A percentile compares a stretch with the other conserved stretches of the same genome.
Conservation (phyloP, 208 protist species). For the Leishmania mexicana region DNA sequence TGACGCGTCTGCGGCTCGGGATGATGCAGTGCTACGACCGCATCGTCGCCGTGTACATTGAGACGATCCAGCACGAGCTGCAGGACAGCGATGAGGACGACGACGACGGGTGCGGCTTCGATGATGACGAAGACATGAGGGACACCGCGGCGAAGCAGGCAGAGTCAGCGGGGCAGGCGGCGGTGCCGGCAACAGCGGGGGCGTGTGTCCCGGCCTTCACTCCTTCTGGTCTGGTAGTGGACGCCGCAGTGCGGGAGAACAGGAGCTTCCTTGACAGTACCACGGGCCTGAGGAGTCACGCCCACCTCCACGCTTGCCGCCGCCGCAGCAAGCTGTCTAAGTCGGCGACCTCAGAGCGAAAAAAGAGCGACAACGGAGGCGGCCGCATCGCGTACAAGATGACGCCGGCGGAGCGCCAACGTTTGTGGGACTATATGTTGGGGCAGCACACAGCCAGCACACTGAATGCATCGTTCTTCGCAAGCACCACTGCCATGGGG, state of each 20-base stretch:
- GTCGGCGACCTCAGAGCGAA: neutral
- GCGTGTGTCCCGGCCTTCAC: neutral
- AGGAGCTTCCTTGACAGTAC: neutral
- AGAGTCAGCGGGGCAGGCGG: neutral
- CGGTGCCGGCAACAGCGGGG: neutral
- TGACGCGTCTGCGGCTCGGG: slow-evolving; percentile 69
- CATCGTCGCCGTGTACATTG: slow-evolving; percentile 72
- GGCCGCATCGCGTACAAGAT: slow-evolving; percentile 30
- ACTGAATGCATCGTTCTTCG: slow-evolving; percentile 11
- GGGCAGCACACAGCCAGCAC: slow-evolving; percentile 2
- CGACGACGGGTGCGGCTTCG: neutral
- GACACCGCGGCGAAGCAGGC: neutral
- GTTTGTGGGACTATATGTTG: slow-evolving; percentile 27
- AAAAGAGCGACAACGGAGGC: slow-evolving; percentile 1
- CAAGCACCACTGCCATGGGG: slow-evolving; percentile 2
- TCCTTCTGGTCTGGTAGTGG: slow-evolving; percentile 8
- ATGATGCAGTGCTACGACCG: slow-evolving; percentile 68
- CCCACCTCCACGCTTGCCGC: neutral
- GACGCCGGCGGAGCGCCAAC: slow-evolving; percentile 28
- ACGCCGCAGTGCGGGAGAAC: slow-evolving; percentile 1
- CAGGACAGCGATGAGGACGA: slow-evolving; percentile 19
- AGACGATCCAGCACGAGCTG: slow-evolving; percentile 74
- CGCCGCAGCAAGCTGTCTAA: neutral
- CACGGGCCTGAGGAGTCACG: neutral
- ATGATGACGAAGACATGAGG: neutral